Conservation (phyloP, 2,329 filamentous ascomycete species). For the Apiospora arundinis region DNA sequence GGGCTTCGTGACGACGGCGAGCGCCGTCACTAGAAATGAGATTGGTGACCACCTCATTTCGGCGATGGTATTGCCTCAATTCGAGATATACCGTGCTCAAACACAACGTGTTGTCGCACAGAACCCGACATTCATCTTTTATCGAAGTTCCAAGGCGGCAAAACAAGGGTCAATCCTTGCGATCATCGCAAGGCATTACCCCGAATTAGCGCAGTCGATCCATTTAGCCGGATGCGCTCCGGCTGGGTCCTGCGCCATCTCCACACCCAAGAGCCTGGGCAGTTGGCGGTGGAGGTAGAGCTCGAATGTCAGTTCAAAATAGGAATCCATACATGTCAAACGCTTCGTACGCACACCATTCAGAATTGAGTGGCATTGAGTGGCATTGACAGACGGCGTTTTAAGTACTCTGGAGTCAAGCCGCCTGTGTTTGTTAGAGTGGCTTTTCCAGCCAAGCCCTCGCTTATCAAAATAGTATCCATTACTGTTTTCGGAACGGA, state of each 20-base stretch:
- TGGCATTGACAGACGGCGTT: rapidly evolving
- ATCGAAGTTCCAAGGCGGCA: background rate
- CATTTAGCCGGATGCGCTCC: slow-evolving; percentile 18
- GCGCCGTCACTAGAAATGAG: background rate
- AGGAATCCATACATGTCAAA: background rate
- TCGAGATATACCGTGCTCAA: background rate
- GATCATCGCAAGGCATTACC: background rate
- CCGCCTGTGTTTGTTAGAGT: background rate
- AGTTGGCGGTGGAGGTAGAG: background rate
- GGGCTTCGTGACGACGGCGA: background rate
- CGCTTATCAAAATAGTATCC: background rate
- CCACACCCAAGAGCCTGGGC: slow-evolving; percentile 9
- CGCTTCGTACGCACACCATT: background rate
- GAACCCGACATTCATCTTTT: background rate
- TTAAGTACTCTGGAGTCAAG: background rate
- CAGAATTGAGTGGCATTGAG: background rate
- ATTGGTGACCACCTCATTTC: background rate
- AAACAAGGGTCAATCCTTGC: background rate
- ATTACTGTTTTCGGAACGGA: background rate
- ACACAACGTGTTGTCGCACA: background rate
- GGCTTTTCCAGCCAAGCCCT: background rate
- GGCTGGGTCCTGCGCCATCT: background rate
- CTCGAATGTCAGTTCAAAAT: background rate
- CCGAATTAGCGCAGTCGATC: background rate
- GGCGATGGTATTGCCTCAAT: background rate